These are phyloP conservation scores for Geranium incanum DNA, from an alignment of 441 rosid species.

Conservation along the genomic window DNA sequence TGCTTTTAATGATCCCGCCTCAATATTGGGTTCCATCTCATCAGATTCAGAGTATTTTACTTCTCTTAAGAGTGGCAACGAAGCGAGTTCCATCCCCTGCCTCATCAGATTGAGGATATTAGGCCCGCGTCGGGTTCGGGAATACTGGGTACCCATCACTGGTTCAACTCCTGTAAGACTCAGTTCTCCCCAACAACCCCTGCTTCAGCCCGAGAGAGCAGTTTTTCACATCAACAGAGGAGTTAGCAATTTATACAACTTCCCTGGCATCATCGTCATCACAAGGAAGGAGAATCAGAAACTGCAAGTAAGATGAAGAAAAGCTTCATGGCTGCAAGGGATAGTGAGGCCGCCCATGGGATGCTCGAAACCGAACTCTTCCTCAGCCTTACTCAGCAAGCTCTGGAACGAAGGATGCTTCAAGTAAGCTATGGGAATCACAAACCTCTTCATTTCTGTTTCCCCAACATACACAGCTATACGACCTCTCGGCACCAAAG, in stretches of 20 bases:
- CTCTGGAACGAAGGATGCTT: background rate
- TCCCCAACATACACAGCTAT: background rate
- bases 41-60: too few relatives aligned
- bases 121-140: too few relatives aligned
- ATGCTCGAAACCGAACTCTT: background rate
- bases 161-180: too few relatives aligned
- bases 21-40: too few relatives aligned
- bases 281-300: background rate
- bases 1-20: too few relatives aligned
- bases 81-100: too few relatives aligned
- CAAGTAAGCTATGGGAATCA: conserved; percentile 1
- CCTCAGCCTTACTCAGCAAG: background rate
- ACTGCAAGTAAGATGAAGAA: background rate
- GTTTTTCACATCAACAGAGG: too few relatives aligned
- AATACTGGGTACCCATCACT: too few relatives aligned
- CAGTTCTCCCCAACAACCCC: too few relatives aligned
- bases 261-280: background rate
- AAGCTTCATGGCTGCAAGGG: background rate
- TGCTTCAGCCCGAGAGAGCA: too few relatives aligned
- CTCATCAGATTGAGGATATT: too few relatives aligned
- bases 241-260: background rate
- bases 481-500: background rate
- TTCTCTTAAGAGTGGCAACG: too few relatives aligned
- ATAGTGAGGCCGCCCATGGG: background rate
- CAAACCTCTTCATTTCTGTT: background rate